Evolutionary conservation across 768 basidiomycete genomes (phyloP).

Genomic region (Lactarius psammicola): DNA sequence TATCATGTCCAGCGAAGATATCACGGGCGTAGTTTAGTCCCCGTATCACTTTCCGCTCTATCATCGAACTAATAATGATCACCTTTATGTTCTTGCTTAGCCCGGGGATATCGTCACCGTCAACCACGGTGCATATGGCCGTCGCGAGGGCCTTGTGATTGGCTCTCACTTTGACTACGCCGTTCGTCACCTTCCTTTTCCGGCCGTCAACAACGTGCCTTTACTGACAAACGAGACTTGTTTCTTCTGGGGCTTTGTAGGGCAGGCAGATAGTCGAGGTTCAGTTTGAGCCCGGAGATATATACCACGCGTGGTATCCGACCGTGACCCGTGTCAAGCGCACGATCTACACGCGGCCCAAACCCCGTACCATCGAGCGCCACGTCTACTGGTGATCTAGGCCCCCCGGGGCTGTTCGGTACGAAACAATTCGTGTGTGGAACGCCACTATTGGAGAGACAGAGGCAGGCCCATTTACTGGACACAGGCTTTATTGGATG

Average conservation of each 20-base stretch:
- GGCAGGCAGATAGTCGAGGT: constrained; percentile 83
- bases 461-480: no score
- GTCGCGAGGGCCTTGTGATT: constrained; percentile 77
- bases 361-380: constrained; percentile 66
- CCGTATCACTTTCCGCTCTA: no score
- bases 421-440: no score
- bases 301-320: constrained; percentile 79
- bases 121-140: constrained; percentile 58
- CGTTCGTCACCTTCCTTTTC: constrained; percentile 43
- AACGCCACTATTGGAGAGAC: no score
- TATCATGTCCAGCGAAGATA: constrained; percentile 17
- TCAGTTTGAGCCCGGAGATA: constrained; percentile 65
- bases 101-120: constrained; percentile 82
- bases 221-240: no score
- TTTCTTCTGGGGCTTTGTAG: constrained; percentile 38
- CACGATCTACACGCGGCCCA: constrained; percentile 52
- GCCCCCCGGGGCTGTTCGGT: neutral
- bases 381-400: constrained; percentile 63
- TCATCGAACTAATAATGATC: neutral
- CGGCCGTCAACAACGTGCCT: neutral
- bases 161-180: constrained; percentile 69
- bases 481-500: no score
- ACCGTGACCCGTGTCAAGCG: constrained; percentile 74
- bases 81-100: constrained; percentile 36
- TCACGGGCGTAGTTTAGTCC: neutral